Conservation (phyloP, 2,329 filamentous ascomycete species). For the Talaromyces pinophilus region DNA sequence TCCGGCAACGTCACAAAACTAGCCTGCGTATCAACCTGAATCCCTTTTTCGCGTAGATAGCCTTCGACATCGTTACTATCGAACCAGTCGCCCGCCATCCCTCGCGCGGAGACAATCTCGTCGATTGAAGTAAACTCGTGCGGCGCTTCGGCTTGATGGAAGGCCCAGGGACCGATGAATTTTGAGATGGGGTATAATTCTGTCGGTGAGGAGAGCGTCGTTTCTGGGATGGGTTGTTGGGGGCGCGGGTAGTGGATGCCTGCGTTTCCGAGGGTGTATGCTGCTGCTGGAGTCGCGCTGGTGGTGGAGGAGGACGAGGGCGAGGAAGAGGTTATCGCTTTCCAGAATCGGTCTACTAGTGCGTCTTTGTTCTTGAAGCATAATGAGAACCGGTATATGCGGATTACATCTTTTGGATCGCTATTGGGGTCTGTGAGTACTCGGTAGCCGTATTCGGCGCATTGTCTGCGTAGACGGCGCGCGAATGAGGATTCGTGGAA, state of each 20-base stretch:
- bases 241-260: constrained; percentile 62
- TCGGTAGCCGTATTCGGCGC: constrained; percentile 63
- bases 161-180: constrained; percentile 20
- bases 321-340: background rate
- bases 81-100: constrained; percentile 71
- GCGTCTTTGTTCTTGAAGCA: constrained; percentile 53
- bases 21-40: constrained; percentile 31
- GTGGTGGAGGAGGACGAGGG: background rate
- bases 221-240: constrained; percentile 30
- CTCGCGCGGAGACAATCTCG: constrained; percentile 46
- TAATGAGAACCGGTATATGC: constrained; percentile 69
- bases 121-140: constrained; percentile 28
- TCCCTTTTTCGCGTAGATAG: constrained; percentile 58
- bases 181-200: constrained; percentile 27
- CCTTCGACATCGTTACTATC: constrained; percentile 72
- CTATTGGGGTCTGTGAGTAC: constrained; percentile 55
- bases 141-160: constrained; percentile 25
- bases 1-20: constrained; percentile 27
- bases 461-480: constrained; percentile 66
- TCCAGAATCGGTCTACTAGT: constrained; percentile 42
- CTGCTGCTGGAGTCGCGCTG: constrained; percentile 42
- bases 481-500: constrained; percentile 68
- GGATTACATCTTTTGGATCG: constrained; percentile 52
- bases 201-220: background rate
- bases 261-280: constrained; percentile 65